These are phyloP conservation scores for Patellifolia procumbens DNA, from an alignment of 179 eudicot species.

Conservation along the genomic window DNA sequence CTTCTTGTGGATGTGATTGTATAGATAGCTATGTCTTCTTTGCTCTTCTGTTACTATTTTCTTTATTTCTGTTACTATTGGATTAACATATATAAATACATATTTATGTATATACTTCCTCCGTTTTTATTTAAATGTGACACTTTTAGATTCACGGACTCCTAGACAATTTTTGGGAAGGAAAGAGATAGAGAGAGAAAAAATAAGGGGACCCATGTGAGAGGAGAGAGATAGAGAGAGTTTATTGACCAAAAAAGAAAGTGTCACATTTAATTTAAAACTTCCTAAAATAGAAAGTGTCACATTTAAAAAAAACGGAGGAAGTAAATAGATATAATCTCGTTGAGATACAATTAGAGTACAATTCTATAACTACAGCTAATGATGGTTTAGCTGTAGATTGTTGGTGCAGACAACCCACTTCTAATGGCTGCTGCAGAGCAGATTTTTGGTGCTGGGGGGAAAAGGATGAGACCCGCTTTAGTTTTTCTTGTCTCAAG, in stretches of 20 bases:
- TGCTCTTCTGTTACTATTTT: not conserved
- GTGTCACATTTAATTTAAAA: too few species aligned
- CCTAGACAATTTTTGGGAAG: too few species aligned
- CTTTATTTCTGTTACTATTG: not conserved
- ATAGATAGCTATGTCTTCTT: not conserved
- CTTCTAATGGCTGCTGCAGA: constrained; percentile 85
- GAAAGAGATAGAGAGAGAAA: too few species aligned
- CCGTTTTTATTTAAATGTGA: too few species aligned
- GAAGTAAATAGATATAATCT: not conserved
- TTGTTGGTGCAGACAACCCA: constrained; percentile 82
- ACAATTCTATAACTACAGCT: constrained; percentile 14
- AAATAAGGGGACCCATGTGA: too few species aligned
- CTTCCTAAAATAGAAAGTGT: too few species aligned
- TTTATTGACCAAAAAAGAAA: too few species aligned
- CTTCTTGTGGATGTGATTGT: not conserved
- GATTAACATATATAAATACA: not conserved
- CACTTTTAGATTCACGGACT: too few species aligned
- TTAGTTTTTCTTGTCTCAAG: constrained; percentile 86
- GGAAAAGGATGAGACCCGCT: constrained; percentile 97
- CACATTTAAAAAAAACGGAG: too few species aligned
- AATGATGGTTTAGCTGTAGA: constrained; percentile 42
- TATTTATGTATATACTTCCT: too few species aligned
- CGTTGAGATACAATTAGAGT: not conserved
- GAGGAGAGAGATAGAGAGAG: too few species aligned
- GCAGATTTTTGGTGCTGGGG: constrained; percentile 95